These are phyloP conservation scores for Pythium sp. DNA, from an alignment of 352 stramenopile genomes.

Conservation along the genomic window DNA sequence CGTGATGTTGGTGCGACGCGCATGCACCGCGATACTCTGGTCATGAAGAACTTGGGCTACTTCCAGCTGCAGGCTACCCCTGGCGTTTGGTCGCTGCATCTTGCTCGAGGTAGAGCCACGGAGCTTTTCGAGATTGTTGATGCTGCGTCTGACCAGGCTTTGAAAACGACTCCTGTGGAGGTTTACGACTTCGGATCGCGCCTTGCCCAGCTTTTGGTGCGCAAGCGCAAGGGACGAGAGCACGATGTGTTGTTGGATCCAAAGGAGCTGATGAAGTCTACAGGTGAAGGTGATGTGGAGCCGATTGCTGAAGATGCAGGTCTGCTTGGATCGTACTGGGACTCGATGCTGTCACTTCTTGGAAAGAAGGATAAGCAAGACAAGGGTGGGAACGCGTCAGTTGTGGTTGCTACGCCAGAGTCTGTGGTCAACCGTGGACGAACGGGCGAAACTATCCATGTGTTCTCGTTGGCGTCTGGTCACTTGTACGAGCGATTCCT, in stretches of 20 bases:
- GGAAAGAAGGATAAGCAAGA: slow-evolving; percentile 33
- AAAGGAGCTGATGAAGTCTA: slow-evolving; percentile 20
- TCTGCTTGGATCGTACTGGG: slow-evolving; percentile 63
- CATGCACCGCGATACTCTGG: slow-evolving; percentile 93
- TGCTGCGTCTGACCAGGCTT: slow-evolving; percentile 29
- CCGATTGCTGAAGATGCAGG: slow-evolving; percentile 46
- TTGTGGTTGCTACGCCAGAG: not conserved
- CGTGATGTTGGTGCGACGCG: slow-evolving; percentile 52
- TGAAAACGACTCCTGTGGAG: slow-evolving; percentile 40
- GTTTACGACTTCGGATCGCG: slow-evolving; percentile 88
- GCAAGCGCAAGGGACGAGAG: slow-evolving; percentile 90
- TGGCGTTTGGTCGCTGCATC: slow-evolving; percentile 92
- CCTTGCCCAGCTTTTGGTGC: slow-evolving; percentile 88
- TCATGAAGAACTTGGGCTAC: slow-evolving; percentile 99
- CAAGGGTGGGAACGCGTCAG: slow-evolving; percentile 13
- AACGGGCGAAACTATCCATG: slow-evolving; percentile 94
- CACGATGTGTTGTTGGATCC: slow-evolving; percentile 51
- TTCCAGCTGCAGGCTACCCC: slow-evolving; percentile 98
- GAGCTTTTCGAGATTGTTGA: slow-evolving; percentile 82
- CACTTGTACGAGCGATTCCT: slow-evolving; percentile 99
- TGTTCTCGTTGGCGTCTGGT: slow-evolving; percentile 97
- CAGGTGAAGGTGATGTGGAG: slow-evolving; percentile 26
- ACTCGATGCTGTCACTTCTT: slow-evolving; percentile 68
- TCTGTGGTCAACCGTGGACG: slow-evolving; percentile 25
- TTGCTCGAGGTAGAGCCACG: slow-evolving; percentile 77